Evolutionary conservation across 306 rosid species (phyloP).

Genomic region (Bauhinia variegata): DNA sequence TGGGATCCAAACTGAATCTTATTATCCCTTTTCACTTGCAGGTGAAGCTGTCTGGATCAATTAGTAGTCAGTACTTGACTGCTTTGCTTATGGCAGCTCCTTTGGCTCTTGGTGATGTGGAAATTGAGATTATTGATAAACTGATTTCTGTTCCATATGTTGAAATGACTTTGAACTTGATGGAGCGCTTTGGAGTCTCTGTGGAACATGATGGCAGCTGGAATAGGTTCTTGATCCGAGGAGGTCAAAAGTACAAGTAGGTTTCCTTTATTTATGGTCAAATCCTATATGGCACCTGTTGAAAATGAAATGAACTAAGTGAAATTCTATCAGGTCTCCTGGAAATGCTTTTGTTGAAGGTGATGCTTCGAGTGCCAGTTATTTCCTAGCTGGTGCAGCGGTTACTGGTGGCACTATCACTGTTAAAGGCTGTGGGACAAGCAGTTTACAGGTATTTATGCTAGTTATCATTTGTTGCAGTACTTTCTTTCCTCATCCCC

Average conservation of each 20-base stretch:
- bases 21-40: slow-evolving; percentile 43
- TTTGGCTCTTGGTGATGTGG: slow-evolving; percentile 92
- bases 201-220: slow-evolving; percentile 78
- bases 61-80: slow-evolving; percentile 96
- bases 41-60: slow-evolving; percentile 96
- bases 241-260: slow-evolving; percentile 98
- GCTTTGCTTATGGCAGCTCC: slow-evolving; percentile 99
- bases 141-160: slow-evolving; percentile 94
- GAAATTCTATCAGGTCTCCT: slow-evolving; percentile 68
- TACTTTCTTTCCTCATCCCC: slow-evolving; percentile 14
- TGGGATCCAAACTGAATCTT: slow-evolving; percentile 28
- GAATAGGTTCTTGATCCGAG: slow-evolving; percentile 81
- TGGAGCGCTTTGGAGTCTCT: slow-evolving; percentile 92
- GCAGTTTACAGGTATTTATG: slow-evolving; percentile 91
- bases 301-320: slow-evolving; percentile 22
- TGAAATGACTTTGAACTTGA: slow-evolving; percentile 95
- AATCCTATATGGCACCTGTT: slow-evolving; percentile 23
- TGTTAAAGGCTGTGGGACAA: slow-evolving; percentile 94
- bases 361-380: slow-evolving; percentile 99
- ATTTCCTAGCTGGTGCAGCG: slow-evolving; percentile 99
- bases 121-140: slow-evolving; percentile 88
- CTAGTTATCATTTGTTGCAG: slow-evolving; percentile 1
- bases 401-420: slow-evolving; percentile 98
- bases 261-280: slow-evolving; percentile 42
- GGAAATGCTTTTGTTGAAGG: slow-evolving; percentile 97